phyloP scores from a whole-genome alignment of 78 protist species.

The Monocercomonoides exilis region DNA sequence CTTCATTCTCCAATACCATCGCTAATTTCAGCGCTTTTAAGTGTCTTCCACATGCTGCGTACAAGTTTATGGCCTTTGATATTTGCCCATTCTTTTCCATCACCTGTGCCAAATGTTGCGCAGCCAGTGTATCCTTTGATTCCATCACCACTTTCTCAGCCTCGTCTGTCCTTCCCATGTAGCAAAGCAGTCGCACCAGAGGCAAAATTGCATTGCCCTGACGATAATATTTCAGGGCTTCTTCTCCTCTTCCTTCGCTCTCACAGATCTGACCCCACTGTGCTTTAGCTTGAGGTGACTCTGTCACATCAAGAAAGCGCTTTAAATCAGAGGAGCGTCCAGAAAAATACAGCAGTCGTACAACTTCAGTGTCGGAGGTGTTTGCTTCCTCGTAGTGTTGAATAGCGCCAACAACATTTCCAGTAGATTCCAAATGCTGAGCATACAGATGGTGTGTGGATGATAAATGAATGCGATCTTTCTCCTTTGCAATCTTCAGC shows the following conservation, averaged over 20 bases:
- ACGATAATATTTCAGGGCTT: conserved; percentile 42
- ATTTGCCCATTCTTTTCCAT: neutral
- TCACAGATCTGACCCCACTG: conserved; percentile 65
- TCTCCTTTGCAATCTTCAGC: conserved; percentile 25
- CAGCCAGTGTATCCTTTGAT: neutral
- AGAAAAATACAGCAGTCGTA: conserved; percentile 42
- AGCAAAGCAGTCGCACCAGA: conserved; percentile 33
- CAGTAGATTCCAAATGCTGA: conserved; percentile 27
- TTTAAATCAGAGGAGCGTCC: conserved; percentile 12
- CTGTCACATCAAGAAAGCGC: neutral
- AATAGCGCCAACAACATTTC: conserved; percentile 20
- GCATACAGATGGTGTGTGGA: conserved; percentile 33
- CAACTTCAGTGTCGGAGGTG: neutral
- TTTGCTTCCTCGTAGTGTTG: neutral
- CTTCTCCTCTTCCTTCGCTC: neutral
- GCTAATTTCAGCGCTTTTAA: conserved; percentile 57
- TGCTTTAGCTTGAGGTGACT: neutral
- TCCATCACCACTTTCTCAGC: conserved; percentile 24
- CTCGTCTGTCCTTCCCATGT: neutral
- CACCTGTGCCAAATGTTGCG: neutral
- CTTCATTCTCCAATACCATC: conserved; percentile 16
- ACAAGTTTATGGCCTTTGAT: conserved; percentile 40
- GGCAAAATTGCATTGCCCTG: conserved; percentile 34
- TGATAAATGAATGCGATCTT: conserved; percentile 52
- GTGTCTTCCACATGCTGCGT: conserved; percentile 20